phyloP scores from a whole-genome alignment of 2,329 filamentous ascomycete species.

The Exserohilum rostratum region DNA sequence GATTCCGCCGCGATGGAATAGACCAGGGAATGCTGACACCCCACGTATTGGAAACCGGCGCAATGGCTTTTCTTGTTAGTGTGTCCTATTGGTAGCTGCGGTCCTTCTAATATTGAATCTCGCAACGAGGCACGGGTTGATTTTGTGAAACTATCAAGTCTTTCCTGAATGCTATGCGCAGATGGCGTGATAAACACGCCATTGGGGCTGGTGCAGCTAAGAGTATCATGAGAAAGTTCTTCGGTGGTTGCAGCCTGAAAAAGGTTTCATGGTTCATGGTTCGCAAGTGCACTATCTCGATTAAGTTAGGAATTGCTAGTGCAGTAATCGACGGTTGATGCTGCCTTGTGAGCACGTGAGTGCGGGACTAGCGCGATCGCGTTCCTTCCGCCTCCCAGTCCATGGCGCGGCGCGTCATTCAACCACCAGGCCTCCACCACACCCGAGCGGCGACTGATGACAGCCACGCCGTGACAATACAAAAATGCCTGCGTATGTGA shows the following conservation, averaged over 20 bases:
- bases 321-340: slow-evolving; percentile 5
- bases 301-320: slow-evolving; percentile 10
- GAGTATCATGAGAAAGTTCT: not conserved
- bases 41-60: not conserved
- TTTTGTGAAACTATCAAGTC: not conserved
- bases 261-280: not conserved
- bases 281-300: not conserved
- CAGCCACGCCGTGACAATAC: slow-evolving; percentile 22
- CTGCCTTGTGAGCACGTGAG: slow-evolving; percentile 18
- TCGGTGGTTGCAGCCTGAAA: not conserved
- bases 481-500: slow-evolving; percentile 47
- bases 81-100: not conserved
- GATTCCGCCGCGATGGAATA: not conserved
- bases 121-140: not conserved
- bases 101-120: not conserved
- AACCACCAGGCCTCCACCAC: slow-evolving; percentile 34
- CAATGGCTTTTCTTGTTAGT: not conserved
- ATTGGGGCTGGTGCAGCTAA: not conserved
- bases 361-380: slow-evolving; percentile 25
- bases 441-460: slow-evolving; percentile 34
- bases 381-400: slow-evolving; percentile 26
- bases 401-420: slow-evolving; percentile 34
- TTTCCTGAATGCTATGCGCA: too few relatives aligned
- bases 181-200: not conserved
- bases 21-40: not conserved